phyloP scores from a whole-genome alignment of 495 filamentous ascomycete species.

The Cladorrhinum samala region DNA sequence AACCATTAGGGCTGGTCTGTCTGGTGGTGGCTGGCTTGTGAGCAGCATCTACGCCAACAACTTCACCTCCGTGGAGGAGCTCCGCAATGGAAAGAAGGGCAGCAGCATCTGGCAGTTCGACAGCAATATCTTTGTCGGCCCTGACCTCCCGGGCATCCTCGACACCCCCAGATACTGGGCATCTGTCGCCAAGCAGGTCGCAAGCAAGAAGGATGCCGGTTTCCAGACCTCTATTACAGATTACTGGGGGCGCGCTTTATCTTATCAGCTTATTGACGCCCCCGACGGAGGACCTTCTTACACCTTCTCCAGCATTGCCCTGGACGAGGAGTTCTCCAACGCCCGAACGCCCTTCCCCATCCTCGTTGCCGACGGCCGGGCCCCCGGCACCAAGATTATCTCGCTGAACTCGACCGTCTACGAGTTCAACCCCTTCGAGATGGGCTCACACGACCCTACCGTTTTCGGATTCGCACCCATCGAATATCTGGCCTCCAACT shows the following conservation, averaged over 20 bases:
- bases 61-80: slow-evolving; percentile 64
- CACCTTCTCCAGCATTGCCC: slow-evolving; percentile 84
- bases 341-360: slow-evolving; percentile 79
- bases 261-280: slow-evolving; percentile 78
- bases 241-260: slow-evolving; percentile 76
- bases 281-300: slow-evolving; percentile 68
- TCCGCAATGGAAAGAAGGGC: slow-evolving; percentile 52
- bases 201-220: slow-evolving; percentile 60
- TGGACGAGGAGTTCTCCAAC: slow-evolving; percentile 57
- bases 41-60: slow-evolving; percentile 86
- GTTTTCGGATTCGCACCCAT: slow-evolving; percentile 72
- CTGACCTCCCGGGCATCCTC: slow-evolving; percentile 30
- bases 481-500: slow-evolving; percentile 73
- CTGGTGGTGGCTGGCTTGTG: slow-evolving; percentile 84
- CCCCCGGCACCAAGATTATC: slow-evolving; percentile 57
- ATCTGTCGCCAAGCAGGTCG: slow-evolving; percentile 56
- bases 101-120: slow-evolving; percentile 67
- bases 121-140: slow-evolving; percentile 61
- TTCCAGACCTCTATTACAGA: slow-evolving; percentile 79
- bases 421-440: slow-evolving; percentile 85
- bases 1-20: slow-evolving; percentile 54
- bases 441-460: slow-evolving; percentile 79
- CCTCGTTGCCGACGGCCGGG: slow-evolving; percentile 67
- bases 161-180: slow-evolving; percentile 59
- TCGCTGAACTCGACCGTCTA: slow-evolving; percentile 73